Evolutionary conservation across 352 stramenopile genomes (phyloP).

Genomic region (Bremia lactucae): DNA sequence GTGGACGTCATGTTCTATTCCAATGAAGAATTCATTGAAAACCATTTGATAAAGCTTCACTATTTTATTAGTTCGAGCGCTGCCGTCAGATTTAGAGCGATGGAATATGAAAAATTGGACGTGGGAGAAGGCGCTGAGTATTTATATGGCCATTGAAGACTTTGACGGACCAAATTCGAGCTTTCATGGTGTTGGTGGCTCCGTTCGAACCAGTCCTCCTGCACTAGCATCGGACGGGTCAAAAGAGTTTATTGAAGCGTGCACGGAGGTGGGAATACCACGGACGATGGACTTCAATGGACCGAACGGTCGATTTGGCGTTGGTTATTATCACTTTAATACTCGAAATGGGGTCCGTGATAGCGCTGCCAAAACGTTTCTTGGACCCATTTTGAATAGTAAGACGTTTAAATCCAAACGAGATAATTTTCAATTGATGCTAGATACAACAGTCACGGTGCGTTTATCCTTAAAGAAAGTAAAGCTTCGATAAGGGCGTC

Average conservation of each 20-base stretch:
- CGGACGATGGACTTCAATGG: constrained; percentile 74
- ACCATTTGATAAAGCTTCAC: background rate
- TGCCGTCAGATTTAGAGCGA: constrained; percentile 58
- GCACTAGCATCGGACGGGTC: constrained; percentile 24
- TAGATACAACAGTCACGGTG: constrained; percentile 57
- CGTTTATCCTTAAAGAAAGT: constrained; percentile 1
- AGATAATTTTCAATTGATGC: constrained; percentile 37
- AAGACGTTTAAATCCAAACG: constrained; percentile 19
- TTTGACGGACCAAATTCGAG: constrained; percentile 45
- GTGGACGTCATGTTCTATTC: no score
- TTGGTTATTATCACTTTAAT: constrained; percentile 84
- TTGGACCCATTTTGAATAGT: constrained; percentile 41
- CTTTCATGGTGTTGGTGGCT: constrained; percentile 42
- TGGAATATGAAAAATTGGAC: constrained; percentile 73
- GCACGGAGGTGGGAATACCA: constrained; percentile 40
- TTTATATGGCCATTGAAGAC: constrained; percentile 71
- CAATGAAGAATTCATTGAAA: no score
- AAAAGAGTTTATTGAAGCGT: constrained; percentile 40
- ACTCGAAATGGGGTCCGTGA: constrained; percentile 71
- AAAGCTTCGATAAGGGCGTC: background rate
- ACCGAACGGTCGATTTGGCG: constrained; percentile 48
- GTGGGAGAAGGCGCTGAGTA: constrained; percentile 54
- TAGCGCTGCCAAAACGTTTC: constrained; percentile 62
- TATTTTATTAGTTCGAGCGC: constrained; percentile 42
- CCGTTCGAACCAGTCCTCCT: constrained; percentile 46